phyloP scores from a whole-genome alignment of 768 basidiomycete species.

The Leccinum obscurum region DNA sequence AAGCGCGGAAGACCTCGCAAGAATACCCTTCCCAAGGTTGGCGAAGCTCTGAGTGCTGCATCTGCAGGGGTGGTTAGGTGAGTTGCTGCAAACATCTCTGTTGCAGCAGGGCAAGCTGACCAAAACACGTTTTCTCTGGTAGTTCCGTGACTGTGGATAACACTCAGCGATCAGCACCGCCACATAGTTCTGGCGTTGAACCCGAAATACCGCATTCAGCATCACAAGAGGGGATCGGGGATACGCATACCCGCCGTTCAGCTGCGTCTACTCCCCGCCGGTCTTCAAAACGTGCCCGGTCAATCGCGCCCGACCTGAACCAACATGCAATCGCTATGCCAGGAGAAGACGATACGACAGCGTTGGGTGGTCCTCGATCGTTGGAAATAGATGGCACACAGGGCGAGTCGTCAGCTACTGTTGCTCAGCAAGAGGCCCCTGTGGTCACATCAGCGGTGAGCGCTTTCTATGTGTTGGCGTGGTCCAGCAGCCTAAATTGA shows the following conservation, averaged over 20 bases:
- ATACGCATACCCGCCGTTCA: not conserved
- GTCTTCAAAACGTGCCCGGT: constrained; percentile 8
- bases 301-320: not conserved
- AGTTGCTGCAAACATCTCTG: not conserved
- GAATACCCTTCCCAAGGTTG: constrained; percentile 9
- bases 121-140: not conserved
- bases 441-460: constrained; percentile 7
- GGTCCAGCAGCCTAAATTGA: not conserved
- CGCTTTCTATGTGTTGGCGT: not conserved
- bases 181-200: constrained; percentile 1
- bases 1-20: constrained; percentile 39
- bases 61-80: not conserved
- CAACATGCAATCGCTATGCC: not conserved
- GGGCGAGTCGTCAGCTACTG: not conserved
- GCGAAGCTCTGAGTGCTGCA: not conserved
- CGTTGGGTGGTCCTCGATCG: not conserved
- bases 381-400: not conserved
- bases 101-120: not conserved
- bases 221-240: constrained; percentile 2
- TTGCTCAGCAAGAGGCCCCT: not conserved
- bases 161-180: not conserved
- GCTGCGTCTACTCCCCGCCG: not conserved
- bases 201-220: not conserved
- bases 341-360: not conserved
- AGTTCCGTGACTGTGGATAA: not conserved